Base-by-base conservation (phyloP, 257 asterid species). In the Jacaranda mimosifolia region DNA sequence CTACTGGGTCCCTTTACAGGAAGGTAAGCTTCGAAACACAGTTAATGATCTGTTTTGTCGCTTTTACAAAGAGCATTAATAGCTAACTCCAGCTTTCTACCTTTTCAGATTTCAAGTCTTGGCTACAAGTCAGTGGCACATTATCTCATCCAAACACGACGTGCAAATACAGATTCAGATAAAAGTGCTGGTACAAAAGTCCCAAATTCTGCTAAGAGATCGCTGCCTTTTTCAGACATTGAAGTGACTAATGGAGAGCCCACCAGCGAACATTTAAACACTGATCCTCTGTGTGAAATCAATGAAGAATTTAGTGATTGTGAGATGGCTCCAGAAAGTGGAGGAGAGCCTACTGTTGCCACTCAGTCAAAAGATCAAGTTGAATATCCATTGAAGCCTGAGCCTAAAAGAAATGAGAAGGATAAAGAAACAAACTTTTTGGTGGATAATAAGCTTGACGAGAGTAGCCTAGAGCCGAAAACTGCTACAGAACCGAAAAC, bases 91-190 rank as follows among this genome's bases (percentile, higher is more conserved):
- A 35, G 7, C 51, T 46, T 38, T 51, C 40, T 39, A 2, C 68
- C 21, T 60, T 26, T 79, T 60, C 85, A 96, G 99, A 80, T 90
- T 62, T 78, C 92, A 35, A 73, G 79, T 26, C 87, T 96, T 63
- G 99, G 99, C 52, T 95, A 86, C 81, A 92, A 90, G 79, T 95
- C 99, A 26, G 99, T 90, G 63, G 99, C 99, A 19, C 99, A 95
- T 85, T 95, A 90, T 85, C 98, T 95, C 83, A 84, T 95, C 83
- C 97, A 95, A 89, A 90, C 97, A 42, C 88, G 90, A 5, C 86
- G 85, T 9, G 66, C 81, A 69, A 58, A 78, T 26, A 38, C 84
- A 15, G 88, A 76, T 69, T 75, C 85, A 5, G 93, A 83, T 72
- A 39, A 75, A 70, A 74, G 62, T 35, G 21, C 63, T 7, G 75